phyloP scores from a whole-genome alignment of 352 stramenopile species.

The Globisporangium radiosum region DNA sequence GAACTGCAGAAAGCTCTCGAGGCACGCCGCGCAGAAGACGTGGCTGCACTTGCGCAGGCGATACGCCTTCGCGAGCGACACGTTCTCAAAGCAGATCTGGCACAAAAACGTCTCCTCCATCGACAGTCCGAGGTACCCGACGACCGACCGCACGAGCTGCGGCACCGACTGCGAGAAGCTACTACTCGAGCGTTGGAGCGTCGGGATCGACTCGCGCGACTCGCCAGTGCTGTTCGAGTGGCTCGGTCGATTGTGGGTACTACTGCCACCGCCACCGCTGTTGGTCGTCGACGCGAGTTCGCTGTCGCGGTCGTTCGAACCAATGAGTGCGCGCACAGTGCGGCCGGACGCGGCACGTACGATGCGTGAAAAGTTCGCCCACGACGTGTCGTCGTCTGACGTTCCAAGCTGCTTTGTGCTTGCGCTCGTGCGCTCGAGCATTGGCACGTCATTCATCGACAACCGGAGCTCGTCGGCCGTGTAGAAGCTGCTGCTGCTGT shows the following conservation, averaged over 20 bases:
- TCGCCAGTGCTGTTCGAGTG: background rate
- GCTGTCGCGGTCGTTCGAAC: conserved; percentile 18
- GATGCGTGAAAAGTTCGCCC: conserved; percentile 24
- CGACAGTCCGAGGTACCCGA: conserved; percentile 40
- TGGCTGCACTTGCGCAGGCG: conserved; percentile 44
- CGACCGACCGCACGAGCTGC: conserved; percentile 45
- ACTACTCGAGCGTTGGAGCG: conserved; percentile 7
- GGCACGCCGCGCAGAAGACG: conserved; percentile 50
- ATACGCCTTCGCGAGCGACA: conserved; percentile 25
- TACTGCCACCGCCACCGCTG: background rate
- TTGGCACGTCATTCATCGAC: conserved; percentile 11
- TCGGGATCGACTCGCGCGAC: conserved; percentile 8
- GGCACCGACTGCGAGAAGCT: conserved; percentile 25
- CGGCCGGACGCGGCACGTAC: conserved; percentile 22
- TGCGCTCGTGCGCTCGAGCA: conserved; percentile 5
- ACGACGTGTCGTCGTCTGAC: conserved; percentile 14
- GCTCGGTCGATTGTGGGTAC: background rate
- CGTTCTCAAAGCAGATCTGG: conserved; percentile 74
- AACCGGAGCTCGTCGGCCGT: conserved; percentile 8
- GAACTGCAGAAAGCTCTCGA: conserved; percentile 59
- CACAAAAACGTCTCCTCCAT: conserved; percentile 72
- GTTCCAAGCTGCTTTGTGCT: background rate
- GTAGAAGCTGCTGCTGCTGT: background rate
- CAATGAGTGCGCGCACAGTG: conserved; percentile 20
- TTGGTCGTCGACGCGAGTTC: conserved; percentile 5